These are phyloP conservation scores for Kodamaea hsintzibuensis DNA, from an alignment of 805 yeast genomes.

Conservation along the genomic window DNA sequence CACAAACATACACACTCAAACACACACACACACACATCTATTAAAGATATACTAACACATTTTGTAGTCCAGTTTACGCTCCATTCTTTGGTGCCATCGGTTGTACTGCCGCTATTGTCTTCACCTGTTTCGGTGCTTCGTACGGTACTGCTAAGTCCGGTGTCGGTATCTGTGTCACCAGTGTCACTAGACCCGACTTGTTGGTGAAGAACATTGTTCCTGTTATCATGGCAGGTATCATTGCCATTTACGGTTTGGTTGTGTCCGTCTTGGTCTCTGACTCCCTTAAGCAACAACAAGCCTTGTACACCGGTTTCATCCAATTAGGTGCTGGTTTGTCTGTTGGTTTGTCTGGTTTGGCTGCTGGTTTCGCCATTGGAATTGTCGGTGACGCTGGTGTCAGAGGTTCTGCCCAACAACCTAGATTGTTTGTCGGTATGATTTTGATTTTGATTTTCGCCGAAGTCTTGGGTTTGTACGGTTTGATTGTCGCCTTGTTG, in stretches of 20 bases:
- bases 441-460: slow-evolving; percentile 97
- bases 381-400: slow-evolving; percentile 99
- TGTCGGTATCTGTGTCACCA: slow-evolving; percentile 98
- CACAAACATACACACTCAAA: not conserved
- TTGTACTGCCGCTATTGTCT: slow-evolving; percentile 98
- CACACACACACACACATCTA: not conserved
- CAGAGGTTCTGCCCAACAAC: slow-evolving; percentile 97
- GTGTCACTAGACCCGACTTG: slow-evolving; percentile 96
- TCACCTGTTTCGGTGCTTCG: slow-evolving; percentile 98
- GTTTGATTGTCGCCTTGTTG: slow-evolving; percentile 95
- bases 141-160: slow-evolving; percentile 99
- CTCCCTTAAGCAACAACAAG: slow-evolving; percentile 84
- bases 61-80: slow-evolving; percentile 33
- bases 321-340: slow-evolving; percentile 98
- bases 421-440: slow-evolving; percentile 98
- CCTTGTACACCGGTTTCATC: slow-evolving; percentile 94
- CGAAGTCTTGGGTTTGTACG: slow-evolving; percentile 97
- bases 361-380: slow-evolving; percentile 99
- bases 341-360: slow-evolving; percentile 95
- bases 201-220: slow-evolving; percentile 93
- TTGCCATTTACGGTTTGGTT: slow-evolving; percentile 96
- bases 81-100: slow-evolving; percentile 99
- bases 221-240: slow-evolving; percentile 99
- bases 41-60: slow-evolving; percentile 18
- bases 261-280: slow-evolving; percentile 94